A percentile compares a stretch with the other conserved stretches of the same genome.
Evolutionary conservation across 768 basidiomycete genomes (phyloP).

Genomic region (Leccinum fibrillosum): DNA sequence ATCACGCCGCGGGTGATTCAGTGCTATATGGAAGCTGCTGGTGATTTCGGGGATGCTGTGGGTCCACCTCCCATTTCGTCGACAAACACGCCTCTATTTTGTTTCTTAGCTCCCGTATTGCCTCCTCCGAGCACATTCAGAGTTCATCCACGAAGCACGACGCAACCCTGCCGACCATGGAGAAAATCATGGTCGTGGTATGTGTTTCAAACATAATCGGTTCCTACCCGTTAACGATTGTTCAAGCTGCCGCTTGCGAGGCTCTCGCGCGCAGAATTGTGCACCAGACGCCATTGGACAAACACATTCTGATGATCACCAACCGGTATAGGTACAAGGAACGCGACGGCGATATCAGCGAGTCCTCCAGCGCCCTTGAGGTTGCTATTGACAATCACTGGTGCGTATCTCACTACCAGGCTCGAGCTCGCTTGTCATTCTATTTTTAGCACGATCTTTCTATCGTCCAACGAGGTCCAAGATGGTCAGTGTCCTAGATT

Average conservation of each 20-base stretch:
- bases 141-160: slow-evolving; percentile 81
- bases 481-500: slow-evolving; percentile 47
- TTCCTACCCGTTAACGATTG: not conserved
- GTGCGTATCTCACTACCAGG: slow-evolving; percentile 35
- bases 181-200: slow-evolving; percentile 81
- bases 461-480: slow-evolving; percentile 85
- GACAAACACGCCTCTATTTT: not conserved
- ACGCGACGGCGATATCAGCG: slow-evolving; percentile 72
- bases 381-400: slow-evolving; percentile 91
- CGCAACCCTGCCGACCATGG: slow-evolving; percentile 82
- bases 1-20: slow-evolving; percentile 79
- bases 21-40: slow-evolving; percentile 76
- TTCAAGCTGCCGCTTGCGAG: slow-evolving; percentile 75
- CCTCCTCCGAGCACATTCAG: slow-evolving; percentile 69
- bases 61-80: slow-evolving; percentile 22
- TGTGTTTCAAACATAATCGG: slow-evolving; percentile 9
- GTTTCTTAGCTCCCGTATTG: slow-evolving; percentile 72
- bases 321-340: slow-evolving; percentile 71
- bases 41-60: slow-evolving; percentile 85
- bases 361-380: slow-evolving; percentile 76
- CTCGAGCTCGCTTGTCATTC: slow-evolving; percentile 1
- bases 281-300: slow-evolving; percentile 63
- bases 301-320: slow-evolving; percentile 69
- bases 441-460: slow-evolving; percentile 63
- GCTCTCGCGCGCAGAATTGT: slow-evolving; percentile 78